A percentile compares a stretch with the other conserved stretches of the same genome.
Conservation (phyloP, 768 basidiomycete species). For the Pholiota microspora region DNA sequence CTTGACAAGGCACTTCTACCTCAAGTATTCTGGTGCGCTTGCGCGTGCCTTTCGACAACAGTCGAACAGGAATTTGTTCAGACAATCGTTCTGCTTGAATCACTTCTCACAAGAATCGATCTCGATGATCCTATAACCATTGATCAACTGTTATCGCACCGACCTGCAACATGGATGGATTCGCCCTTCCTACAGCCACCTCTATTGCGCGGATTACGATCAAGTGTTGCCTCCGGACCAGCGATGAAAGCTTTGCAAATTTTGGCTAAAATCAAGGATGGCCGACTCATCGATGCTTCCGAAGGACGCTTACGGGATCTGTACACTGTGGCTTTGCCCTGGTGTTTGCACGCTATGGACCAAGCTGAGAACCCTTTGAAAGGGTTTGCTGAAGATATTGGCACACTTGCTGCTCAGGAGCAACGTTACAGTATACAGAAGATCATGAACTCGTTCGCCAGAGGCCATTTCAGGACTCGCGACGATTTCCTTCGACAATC, state of each 20-base stretch:
- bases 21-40: slow-evolving; percentile 84
- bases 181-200: slow-evolving; percentile 63
- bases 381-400: slow-evolving; percentile 72
- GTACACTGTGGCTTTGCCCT: slow-evolving; percentile 81
- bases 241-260: slow-evolving; percentile 69
- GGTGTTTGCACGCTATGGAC: slow-evolving; percentile 86
- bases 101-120: slow-evolving; percentile 66
- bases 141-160: slow-evolving; percentile 66
- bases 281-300: slow-evolving; percentile 67
- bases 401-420: slow-evolving; percentile 67
- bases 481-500: slow-evolving; percentile 95
- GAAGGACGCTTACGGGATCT: slow-evolving; percentile 76
- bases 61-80: slow-evolving; percentile 78
- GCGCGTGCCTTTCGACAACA: slow-evolving; percentile 79
- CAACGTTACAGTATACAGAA: slow-evolving; percentile 77
- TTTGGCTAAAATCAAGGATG: slow-evolving; percentile 58
- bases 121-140: slow-evolving; percentile 64
- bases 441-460: slow-evolving; percentile 88
- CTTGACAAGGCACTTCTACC: slow-evolving; percentile 65
- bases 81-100: slow-evolving; percentile 61
- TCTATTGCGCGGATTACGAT: slow-evolving; percentile 76
- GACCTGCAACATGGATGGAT: slow-evolving; percentile 72
- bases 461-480: slow-evolving; percentile 83
- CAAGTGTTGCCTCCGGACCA: slow-evolving; percentile 61
- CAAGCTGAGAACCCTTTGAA: slow-evolving; percentile 56